phyloP scores from a whole-genome alignment of 2,329 filamentous ascomycete species.

The Colletotrichum liaoningense region DNA sequence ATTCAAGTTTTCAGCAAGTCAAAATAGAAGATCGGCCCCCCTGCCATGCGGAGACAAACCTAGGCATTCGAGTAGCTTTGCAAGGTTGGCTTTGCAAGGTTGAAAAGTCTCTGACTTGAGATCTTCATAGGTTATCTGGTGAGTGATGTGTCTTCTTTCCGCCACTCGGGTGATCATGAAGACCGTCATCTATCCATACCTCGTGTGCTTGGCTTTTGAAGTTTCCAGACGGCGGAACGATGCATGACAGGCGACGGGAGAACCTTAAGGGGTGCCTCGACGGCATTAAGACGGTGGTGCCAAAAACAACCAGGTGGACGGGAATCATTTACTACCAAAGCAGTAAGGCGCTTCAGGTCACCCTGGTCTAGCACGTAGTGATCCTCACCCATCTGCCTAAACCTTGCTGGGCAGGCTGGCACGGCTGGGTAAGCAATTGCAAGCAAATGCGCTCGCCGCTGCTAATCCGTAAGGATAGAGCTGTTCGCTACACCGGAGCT shows the following conservation, averaged over 20 bases:
- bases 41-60: neutral
- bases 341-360: neutral
- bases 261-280: neutral
- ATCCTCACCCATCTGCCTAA: too few species aligned
- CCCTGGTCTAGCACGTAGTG: too few species aligned
- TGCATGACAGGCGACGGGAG: neutral
- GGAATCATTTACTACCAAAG: neutral
- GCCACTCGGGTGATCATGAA: neutral
- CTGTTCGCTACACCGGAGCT: neutral
- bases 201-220: neutral
- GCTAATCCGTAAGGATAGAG: too few species aligned
- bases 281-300: neutral
- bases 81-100: neutral
- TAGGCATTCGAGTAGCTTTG: neutral
- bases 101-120: too few species aligned
- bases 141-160: neutral
- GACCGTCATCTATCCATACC: neutral
- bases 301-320: constrained; percentile 1
- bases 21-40: neutral
- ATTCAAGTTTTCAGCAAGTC: neutral
- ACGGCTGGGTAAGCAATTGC: too few species aligned
- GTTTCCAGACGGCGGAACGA: neutral
- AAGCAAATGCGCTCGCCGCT: too few species aligned
- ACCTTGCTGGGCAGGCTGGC: too few species aligned
- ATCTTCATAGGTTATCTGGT: neutral